Evolutionary conservation across 228 moss, liverwort and hornwort genomes (phyloP).

Genomic region (Sphagnum fallax): DNA sequence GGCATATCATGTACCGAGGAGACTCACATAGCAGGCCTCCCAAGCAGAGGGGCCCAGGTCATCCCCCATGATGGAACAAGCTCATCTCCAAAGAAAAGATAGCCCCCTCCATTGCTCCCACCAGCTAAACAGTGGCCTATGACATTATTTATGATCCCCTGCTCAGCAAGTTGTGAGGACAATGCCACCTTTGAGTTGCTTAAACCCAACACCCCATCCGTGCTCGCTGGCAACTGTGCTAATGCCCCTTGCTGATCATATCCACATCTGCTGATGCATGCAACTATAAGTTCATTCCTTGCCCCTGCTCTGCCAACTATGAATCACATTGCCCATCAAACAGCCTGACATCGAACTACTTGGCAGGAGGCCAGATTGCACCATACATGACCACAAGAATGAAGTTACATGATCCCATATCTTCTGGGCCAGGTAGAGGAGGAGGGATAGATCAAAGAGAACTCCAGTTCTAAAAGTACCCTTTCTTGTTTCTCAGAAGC

Average conservation of each 20-base stretch:
- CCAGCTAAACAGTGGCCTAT: slow-evolving; percentile 65
- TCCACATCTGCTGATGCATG: slow-evolving; percentile 51
- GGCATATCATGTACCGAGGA: too few relatives aligned
- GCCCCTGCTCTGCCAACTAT: neutral
- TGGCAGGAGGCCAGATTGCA: neutral
- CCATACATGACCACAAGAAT: neutral
- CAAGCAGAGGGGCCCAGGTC: slow-evolving; percentile 51
- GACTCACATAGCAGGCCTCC: slow-evolving; percentile 42
- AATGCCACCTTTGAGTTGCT: slow-evolving; percentile 50
- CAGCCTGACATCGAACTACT: neutral
- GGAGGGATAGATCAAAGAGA: neutral
- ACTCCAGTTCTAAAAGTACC: too few relatives aligned
- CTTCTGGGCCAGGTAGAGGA: neutral
- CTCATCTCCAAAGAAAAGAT: slow-evolving; percentile 78
- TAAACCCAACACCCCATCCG: slow-evolving; percentile 79
- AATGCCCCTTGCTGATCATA: slow-evolving; percentile 69
- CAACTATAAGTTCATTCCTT: neutral
- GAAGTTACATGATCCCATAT: neutral
- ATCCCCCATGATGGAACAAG: slow-evolving; percentile 68
- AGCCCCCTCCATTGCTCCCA: slow-evolving; percentile 55
- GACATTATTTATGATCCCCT: slow-evolving; percentile 52
- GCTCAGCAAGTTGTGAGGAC: slow-evolving; percentile 54
- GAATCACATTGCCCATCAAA: neutral
- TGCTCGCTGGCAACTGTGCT: slow-evolving; percentile 37
- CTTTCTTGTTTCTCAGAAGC: too few relatives aligned